phyloP scores from a whole-genome alignment of 768 basidiomycete genomes.

The Phallus indusiatus region DNA sequence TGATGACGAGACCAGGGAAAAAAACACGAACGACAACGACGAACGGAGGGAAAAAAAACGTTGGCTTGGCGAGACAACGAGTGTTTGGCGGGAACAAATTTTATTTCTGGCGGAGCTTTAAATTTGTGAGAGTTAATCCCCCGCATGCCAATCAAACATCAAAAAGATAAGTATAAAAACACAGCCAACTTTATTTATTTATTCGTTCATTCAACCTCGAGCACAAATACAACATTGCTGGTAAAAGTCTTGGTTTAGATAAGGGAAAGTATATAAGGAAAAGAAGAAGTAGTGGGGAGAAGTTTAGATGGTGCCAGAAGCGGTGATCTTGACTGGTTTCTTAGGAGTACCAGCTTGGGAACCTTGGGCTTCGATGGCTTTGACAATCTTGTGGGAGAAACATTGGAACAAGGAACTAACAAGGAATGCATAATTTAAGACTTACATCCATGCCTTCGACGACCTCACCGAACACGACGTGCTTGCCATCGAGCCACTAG shows the following conservation, averaged over 20 bases:
- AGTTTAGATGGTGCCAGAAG: conserved; percentile 39
- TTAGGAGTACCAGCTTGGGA: conserved; percentile 30
- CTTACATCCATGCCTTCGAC: conserved; percentile 45
- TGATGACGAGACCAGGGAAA: not conserved
- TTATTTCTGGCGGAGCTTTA: not conserved
- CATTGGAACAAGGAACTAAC: conserved; percentile 17
- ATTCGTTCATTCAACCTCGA: not conserved
- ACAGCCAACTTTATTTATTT: not conserved
- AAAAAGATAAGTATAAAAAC: no score
- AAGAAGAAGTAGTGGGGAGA: not conserved
- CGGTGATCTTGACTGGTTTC: conserved; percentile 41
- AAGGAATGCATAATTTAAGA: conserved; percentile 21
- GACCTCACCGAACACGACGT: conserved; percentile 88
- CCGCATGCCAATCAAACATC: no score
- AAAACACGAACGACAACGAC: no score
- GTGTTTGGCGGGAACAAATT: not conserved
- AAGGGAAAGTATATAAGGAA: not conserved
- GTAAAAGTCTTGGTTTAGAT: not conserved
- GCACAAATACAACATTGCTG: not conserved
- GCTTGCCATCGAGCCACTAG: conserved; percentile 71
- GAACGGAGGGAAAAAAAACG: not conserved
- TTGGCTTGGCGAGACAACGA: not conserved
- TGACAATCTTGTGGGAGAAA: conserved; percentile 25
- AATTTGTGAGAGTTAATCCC: not conserved
- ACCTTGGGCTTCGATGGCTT: conserved; percentile 33